Evolutionary conservation across 140 eudicot species (phyloP), one percentile per base, ranked within the genome.

Genomic region (Oenanthe javanica): DNA sequence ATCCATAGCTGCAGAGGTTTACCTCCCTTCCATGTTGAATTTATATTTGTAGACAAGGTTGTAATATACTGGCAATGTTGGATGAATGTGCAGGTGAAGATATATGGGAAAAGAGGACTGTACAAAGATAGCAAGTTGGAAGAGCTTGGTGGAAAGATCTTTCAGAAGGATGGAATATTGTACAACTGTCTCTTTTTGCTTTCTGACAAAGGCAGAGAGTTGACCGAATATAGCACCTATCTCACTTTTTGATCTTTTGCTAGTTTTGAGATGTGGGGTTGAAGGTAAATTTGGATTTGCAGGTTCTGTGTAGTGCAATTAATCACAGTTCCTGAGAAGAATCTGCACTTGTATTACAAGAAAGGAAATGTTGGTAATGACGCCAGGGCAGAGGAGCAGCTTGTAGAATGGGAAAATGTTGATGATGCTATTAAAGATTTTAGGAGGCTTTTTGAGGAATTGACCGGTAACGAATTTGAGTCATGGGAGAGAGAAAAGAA

Each of bases 401-500:
- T 90, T 1, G 93, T 92, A 52, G 94, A 92, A 67, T 76, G 89
- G 89, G 90, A 88, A 4, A 84, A 83, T 66, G 85, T 84, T 0
- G 85, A 92, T 9, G 84, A 80, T 42, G 89, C 95, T 2, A 80
- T 92, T 18, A 84, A 82, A 55, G 98, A 94, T 83, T 94, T 94
- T 2, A 91, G 81, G 38, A 79, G 78, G 79, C 80, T 86, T 21
- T 94, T 94, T 15, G 89, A 92, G 54, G 97, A 88, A 75, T 45
- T 89, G 50, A 94, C 98, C 0, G 97, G 97, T 11, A 92, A 90
- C 4, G 90, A 90, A 74, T 92, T 94, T 50, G 90, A 89, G 81
- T 92, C 92, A 0, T 94, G 98, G 98, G 98, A 92, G 67, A 86
- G 82, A 57, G 98, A 94, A 63, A 94, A 92, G 92, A 94, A 88